phyloP scores from a whole-genome alignment of 441 rosid species.

The Aleurites moluccanus region DNA sequence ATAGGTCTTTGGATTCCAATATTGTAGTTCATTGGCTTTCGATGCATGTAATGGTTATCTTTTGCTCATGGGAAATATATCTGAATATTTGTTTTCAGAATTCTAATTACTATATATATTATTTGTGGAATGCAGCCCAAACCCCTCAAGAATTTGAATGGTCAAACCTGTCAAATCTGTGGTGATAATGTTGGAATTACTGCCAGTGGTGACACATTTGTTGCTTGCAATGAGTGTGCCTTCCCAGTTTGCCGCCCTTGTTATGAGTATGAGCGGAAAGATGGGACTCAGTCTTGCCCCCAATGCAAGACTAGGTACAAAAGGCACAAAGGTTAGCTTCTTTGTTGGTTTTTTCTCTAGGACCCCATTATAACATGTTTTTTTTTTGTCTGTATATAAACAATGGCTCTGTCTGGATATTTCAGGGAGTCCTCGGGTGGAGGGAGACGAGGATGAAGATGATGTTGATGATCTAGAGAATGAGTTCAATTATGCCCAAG shows the following conservation, averaged over 20 bases:
- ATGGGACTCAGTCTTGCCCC: constrained; percentile 91
- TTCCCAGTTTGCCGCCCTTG: constrained; percentile 97
- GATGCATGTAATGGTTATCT: neutral
- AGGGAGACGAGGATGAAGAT: constrained; percentile 96
- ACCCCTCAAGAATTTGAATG: constrained; percentile 65
- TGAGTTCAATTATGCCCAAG: constrained; percentile 76
- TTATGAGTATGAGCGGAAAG: constrained; percentile 93
- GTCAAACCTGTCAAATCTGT: constrained; percentile 88
- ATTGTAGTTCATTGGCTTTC: neutral
- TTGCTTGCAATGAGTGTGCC: constrained; percentile 95
- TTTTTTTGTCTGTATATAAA: neutral
- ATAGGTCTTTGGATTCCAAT: neutral
- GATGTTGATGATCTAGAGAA: constrained; percentile 92
- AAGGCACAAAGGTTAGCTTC: constrained; percentile 73
- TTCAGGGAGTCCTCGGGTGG: constrained; percentile 85
- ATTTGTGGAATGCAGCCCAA: constrained; percentile 62
- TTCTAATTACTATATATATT: constrained; percentile 25
- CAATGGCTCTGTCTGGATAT: constrained; percentile 13
- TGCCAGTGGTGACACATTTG: constrained; percentile 66
- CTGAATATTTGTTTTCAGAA: neutral
- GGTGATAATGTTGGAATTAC: constrained; percentile 73
- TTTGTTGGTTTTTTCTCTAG: neutral
- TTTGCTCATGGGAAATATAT: neutral
- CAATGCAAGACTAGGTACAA: constrained; percentile 96
- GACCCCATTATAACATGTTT: neutral